Evolutionary conservation across 257 asterid species (phyloP), one percentile per base, ranked within the genome.

Genomic region (Ligustrum vulgare): DNA sequence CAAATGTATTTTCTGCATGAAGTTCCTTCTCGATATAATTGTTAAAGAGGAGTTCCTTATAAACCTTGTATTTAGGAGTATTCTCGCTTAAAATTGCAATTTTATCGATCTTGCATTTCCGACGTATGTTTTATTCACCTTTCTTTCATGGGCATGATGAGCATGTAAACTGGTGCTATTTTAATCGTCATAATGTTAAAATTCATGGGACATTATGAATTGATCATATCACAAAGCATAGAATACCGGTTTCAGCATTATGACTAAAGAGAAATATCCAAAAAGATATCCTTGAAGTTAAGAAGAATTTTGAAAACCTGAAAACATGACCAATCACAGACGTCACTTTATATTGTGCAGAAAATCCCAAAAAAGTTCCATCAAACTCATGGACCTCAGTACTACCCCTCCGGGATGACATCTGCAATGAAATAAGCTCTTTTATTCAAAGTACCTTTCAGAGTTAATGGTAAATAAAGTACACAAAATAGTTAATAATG

Each of bases 301-400:
- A 79, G 71, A 18, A 62, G 75, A 60, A 54, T 76, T 75, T 65
- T 62, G 69, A 67, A 72, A 76, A 93, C 98, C 98, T 93, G 96
- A 93, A 93, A 77, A 93, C 96, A 80, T 93, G 98, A 74, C 98
- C 98, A 83, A 93, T 93, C 80, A 93, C 98, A 66, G 98, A 93
- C 67, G 98, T 93, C 80, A 93, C 96, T 88, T 78, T 93, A 84
- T 83, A 93, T 39, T 85, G 85, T 33, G 77, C 97, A 41, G 81
- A 85, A 74, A 80, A 84, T 62, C 97, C 98, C 86, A 88, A 77
- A 89, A 93, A 93, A 79, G 60, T 75, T 36, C 93, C 98, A 28
- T 90, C 92, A 80, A 93, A 91, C 78, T 93, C 98, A 77, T 93
- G 97, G 75, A 93, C 93, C 80, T 93, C 98, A 1, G 96, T 91